Conservation (phyloP, 1,284 basidiomycete species). For the Ganoderma lingzhi region DNA sequence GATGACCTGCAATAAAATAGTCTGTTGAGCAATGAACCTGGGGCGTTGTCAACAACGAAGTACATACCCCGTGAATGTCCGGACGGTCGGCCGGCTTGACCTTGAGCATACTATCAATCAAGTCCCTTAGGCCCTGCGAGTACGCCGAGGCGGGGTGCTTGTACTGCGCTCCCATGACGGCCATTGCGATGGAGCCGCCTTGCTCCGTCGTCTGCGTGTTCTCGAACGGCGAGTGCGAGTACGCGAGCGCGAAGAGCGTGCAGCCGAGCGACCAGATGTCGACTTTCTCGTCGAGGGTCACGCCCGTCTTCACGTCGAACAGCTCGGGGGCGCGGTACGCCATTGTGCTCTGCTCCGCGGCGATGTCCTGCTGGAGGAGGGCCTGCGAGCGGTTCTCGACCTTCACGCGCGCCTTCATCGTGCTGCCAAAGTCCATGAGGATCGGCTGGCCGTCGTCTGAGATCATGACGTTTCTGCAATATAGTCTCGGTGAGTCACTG, state of each 20-base stretch:
- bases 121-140: slow-evolving; percentile 79
- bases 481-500: background rate
- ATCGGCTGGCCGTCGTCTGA: slow-evolving; percentile 92
- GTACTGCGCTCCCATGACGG: slow-evolving; percentile 90
- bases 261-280: slow-evolving; percentile 98
- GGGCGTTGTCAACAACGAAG: background rate
- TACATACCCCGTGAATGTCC: slow-evolving; percentile 80
- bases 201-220: slow-evolving; percentile 86
- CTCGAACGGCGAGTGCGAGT: slow-evolving; percentile 94
- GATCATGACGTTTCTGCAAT: slow-evolving; percentile 91
- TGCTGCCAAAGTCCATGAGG: slow-evolving; percentile 98
- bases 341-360: slow-evolving; percentile 96
- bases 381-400: slow-evolving; percentile 89
- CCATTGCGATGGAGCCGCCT: slow-evolving; percentile 94
- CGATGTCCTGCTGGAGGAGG: slow-evolving; percentile 90
- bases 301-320: slow-evolving; percentile 94
- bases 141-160: slow-evolving; percentile 86
- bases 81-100: slow-evolving; percentile 84
- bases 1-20: slow-evolving; percentile 62
- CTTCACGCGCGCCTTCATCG: slow-evolving; percentile 79
- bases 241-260: slow-evolving; percentile 90
- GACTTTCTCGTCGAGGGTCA: slow-evolving; percentile 89
- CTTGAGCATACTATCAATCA: slow-evolving; percentile 88
- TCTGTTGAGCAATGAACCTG: background rate
- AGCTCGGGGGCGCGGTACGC: slow-evolving; percentile 95